Evolutionary conservation across 805 yeast genomes (phyloP).

Genomic region (Nakazawaea wyomingensis): DNA sequence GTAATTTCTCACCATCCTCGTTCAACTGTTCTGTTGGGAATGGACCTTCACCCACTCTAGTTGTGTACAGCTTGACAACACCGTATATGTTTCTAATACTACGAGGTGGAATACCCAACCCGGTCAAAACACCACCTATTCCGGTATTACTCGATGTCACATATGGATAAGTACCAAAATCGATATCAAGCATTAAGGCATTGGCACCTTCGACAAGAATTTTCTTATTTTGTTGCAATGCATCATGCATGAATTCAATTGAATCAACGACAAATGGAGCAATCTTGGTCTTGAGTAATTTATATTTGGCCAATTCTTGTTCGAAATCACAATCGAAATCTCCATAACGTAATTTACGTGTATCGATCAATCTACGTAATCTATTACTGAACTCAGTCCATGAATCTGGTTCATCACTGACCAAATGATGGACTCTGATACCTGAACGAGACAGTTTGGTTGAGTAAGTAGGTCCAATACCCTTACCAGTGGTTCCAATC

Average conservation of each 20-base stretch:
- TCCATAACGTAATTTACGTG: constrained; percentile 89
- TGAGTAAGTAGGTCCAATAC: constrained; percentile 97
- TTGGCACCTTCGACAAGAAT: constrained; percentile 97
- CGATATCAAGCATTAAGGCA: constrained; percentile 95
- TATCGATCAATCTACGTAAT: constrained; percentile 69
- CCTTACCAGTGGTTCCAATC: constrained; percentile 98
- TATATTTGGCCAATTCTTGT: constrained; percentile 73
- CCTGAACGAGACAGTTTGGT: constrained; percentile 97
- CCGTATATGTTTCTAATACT: constrained; percentile 79
- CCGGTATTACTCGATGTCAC: constrained; percentile 96
- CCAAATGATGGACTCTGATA: constrained; percentile 92
- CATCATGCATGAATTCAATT: constrained; percentile 75
- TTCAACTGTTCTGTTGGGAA: constrained; percentile 97
- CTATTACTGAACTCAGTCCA: constrained; percentile 87
- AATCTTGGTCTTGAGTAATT: constrained; percentile 63
- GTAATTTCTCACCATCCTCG: constrained; percentile 79
- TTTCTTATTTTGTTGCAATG: constrained; percentile 72
- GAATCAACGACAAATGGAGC: constrained; percentile 94
- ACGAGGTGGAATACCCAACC: constrained; percentile 93
- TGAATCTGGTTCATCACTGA: constrained; percentile 80
- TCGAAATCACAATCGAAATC: constrained; percentile 84
- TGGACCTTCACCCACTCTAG: constrained; percentile 99
- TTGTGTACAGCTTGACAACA: constrained; percentile 97
- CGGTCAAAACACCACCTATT: constrained; percentile 97
- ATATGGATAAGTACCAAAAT: constrained; percentile 96